phyloP scores from a whole-genome alignment of 2,329 filamentous ascomycete species.

The Ascochyta pisi region DNA sequence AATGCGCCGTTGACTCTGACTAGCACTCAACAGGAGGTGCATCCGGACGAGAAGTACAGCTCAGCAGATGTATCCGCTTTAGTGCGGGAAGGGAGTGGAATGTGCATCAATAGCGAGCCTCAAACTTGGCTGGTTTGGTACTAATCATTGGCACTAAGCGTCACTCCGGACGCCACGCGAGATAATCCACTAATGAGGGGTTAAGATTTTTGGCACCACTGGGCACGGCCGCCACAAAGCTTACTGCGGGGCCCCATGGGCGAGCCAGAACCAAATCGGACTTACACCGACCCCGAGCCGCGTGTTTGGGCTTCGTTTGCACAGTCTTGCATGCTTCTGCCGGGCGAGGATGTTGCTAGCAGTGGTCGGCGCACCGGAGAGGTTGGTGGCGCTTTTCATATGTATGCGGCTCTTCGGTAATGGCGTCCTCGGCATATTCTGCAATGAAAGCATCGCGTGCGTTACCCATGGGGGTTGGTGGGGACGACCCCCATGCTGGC shows the following conservation, averaged over 20 bases:
- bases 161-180: slow-evolving; percentile 1
- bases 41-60: slow-evolving; percentile 3
- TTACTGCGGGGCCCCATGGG: slow-evolving; percentile 32
- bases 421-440: slow-evolving; percentile 4
- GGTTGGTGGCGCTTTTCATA: slow-evolving; percentile 11
- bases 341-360: slow-evolving; percentile 7
- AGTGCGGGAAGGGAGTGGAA: slow-evolving; percentile 1
- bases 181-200: slow-evolving; percentile 18
- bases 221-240: slow-evolving; percentile 21
- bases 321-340: slow-evolving; percentile 8
- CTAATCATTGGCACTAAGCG: background rate
- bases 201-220: slow-evolving; percentile 14
- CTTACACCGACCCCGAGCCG: slow-evolving; percentile 13
- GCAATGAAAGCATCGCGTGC: slow-evolving; percentile 6
- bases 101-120: slow-evolving; percentile 19
- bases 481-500: slow-evolving; percentile 7
- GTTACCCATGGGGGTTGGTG: slow-evolving; percentile 10
- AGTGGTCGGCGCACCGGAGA: slow-evolving; percentile 17
- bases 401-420: slow-evolving; percentile 10
- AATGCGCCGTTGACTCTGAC: background rate
- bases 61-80: slow-evolving; percentile 3
- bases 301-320: background rate
- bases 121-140: slow-evolving; percentile 2
- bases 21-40: slow-evolving; percentile 13
- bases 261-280: slow-evolving; percentile 8